Percentiles rank a stretch among this genome's conserved stretches.
Evolutionary conservation across 768 basidiomycete species (phyloP).

Genomic region (Psilocybe sp.): DNA sequence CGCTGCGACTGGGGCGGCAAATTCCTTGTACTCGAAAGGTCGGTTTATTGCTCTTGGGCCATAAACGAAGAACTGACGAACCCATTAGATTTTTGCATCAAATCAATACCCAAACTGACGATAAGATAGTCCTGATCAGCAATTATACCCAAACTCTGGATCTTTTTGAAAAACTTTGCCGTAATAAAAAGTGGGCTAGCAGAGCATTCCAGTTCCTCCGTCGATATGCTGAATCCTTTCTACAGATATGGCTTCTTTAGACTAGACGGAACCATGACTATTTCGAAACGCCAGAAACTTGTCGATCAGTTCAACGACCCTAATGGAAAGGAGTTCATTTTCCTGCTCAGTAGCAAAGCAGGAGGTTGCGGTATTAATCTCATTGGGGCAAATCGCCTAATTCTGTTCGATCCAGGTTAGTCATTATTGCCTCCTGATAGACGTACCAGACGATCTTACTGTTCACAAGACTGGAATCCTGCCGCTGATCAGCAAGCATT

Average conservation of each 20-base stretch:
- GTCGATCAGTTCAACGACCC: conserved; percentile 97
- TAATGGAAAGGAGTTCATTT: conserved; percentile 89
- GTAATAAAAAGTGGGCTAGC: conserved; percentile 71
- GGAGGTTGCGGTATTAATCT: conserved; percentile 97
- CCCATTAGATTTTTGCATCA: conserved; percentile 74
- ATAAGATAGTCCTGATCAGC: conserved; percentile 96
- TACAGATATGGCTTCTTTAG: conserved; percentile 85
- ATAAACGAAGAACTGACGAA: not conserved
- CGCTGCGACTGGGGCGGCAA: conserved; percentile 88
- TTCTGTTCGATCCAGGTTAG: conserved; percentile 90
- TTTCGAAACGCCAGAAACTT: conserved; percentile 89
- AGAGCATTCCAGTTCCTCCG: not conserved
- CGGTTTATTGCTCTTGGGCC: conserved; percentile 8
- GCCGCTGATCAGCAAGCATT: conserved; percentile 98
- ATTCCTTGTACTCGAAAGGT: conserved; percentile 92
- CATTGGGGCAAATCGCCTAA: conserved; percentile 93
- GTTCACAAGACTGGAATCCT: conserved; percentile 88
- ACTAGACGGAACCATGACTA: conserved; percentile 92
- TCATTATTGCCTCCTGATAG: not conserved
- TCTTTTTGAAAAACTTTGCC: conserved; percentile 85
- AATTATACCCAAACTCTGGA: conserved; percentile 97
- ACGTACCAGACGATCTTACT: conserved; percentile 2
- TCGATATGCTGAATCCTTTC: conserved; percentile 3
- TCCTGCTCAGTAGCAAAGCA: conserved; percentile 92
- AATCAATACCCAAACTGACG: conserved; percentile 75